phyloP scores from a whole-genome alignment of 306 rosid species.

The Lupinus albus region DNA sequence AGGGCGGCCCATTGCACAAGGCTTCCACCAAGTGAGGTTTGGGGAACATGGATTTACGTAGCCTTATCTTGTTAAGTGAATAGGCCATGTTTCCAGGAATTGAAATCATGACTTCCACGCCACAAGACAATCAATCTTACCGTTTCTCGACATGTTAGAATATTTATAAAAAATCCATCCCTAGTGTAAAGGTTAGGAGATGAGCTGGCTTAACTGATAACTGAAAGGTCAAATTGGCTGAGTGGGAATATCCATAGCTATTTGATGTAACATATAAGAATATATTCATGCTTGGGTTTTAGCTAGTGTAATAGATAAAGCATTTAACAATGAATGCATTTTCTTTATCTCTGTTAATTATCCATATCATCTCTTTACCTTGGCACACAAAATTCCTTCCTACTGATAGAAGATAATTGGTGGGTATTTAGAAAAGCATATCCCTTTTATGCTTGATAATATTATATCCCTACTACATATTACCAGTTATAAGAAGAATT shows the following conservation, averaged over 20 bases:
- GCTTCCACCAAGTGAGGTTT: too few relatives aligned
- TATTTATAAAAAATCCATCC: neutral
- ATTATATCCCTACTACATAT: neutral
- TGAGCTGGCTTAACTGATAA: slow-evolving; percentile 35
- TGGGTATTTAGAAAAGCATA: slow-evolving; percentile 35
- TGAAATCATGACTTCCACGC: too few relatives aligned
- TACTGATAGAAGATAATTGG: slow-evolving; percentile 4
- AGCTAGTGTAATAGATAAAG: slow-evolving; percentile 25
- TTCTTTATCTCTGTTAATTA: slow-evolving; percentile 21
- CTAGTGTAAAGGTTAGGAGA: slow-evolving; percentile 31
- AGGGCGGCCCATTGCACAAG: too few relatives aligned
- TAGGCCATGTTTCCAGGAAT: too few relatives aligned
- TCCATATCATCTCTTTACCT: slow-evolving; percentile 10
- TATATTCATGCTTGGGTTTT: slow-evolving; percentile 34
- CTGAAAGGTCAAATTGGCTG: slow-evolving; percentile 11
- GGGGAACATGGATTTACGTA: too few relatives aligned
- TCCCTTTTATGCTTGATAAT: slow-evolving; percentile 19
- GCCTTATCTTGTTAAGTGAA: too few relatives aligned
- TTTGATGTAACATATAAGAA: slow-evolving; percentile 13
- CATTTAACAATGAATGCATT: slow-evolving; percentile 21
- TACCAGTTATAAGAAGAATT: slow-evolving; percentile 27
- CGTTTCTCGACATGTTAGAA: too few relatives aligned
- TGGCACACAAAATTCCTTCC: slow-evolving; percentile 15
- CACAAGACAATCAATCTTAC: too few relatives aligned
- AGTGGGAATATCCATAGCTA: slow-evolving; percentile 19